Conservation (phyloP, 192 early-diverging fungal genomes). For the Backusella circina region DNA sequence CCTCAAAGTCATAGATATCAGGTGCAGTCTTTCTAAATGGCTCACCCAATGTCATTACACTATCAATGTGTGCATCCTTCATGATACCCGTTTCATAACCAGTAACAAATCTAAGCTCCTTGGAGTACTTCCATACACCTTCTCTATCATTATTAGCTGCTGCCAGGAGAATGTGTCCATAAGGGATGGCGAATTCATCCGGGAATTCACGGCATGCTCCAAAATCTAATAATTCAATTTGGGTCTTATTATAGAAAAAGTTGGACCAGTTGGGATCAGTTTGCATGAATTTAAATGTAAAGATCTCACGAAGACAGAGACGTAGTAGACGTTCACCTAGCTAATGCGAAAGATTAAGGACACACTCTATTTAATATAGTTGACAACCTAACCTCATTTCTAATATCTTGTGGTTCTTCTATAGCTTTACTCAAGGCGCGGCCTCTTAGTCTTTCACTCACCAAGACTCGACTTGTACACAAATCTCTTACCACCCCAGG, state of each 20-base stretch:
- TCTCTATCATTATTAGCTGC: slow-evolving; percentile 73
- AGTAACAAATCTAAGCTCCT: slow-evolving; percentile 87
- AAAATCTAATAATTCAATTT: slow-evolving; percentile 91
- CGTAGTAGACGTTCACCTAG: slow-evolving; percentile 74
- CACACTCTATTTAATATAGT: background rate
- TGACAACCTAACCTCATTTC: slow-evolving; percentile 48
- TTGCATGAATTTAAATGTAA: slow-evolving; percentile 95
- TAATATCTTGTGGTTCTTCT: slow-evolving; percentile 51
- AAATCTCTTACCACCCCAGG: slow-evolving; percentile 70
- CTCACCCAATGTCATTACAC: slow-evolving; percentile 81
- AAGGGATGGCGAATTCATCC: slow-evolving; percentile 69
- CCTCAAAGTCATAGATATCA: slow-evolving; percentile 73
- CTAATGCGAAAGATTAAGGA: slow-evolving; percentile 40
- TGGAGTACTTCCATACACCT: slow-evolving; percentile 69
- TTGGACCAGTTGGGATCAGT: slow-evolving; percentile 99
- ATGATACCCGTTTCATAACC: slow-evolving; percentile 89
- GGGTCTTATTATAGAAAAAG: slow-evolving; percentile 83
- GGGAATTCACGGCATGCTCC: slow-evolving; percentile 86
- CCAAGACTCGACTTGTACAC: slow-evolving; percentile 71
- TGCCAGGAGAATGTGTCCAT: slow-evolving; percentile 70
- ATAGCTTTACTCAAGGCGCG: slow-evolving; percentile 61
- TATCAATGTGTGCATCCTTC: slow-evolving; percentile 84
- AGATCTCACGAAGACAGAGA: slow-evolving; percentile 87
- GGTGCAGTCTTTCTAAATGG: slow-evolving; percentile 64
- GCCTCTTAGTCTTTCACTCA: slow-evolving; percentile 76